Percentiles rank a stretch among this genome's conserved stretches.
These are phyloP conservation scores for Dendrothele bispora DNA, from an alignment of 768 basidiomycete species.

Conservation along the genomic window DNA sequence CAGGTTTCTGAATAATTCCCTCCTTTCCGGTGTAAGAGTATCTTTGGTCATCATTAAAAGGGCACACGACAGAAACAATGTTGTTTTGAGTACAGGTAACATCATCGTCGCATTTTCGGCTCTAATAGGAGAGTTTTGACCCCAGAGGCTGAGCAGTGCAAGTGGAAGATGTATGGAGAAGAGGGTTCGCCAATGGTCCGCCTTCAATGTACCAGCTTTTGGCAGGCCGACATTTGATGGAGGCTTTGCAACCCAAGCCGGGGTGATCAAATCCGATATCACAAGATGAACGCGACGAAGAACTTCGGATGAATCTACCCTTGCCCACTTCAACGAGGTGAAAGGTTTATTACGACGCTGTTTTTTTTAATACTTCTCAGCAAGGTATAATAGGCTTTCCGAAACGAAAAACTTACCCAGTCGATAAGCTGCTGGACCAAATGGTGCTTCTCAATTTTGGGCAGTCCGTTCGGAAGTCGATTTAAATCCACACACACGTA, in stretches of 20 bases:
- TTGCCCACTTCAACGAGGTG: not conserved
- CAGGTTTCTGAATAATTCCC: not conserved
- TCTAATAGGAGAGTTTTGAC: not conserved
- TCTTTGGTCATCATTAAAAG: not conserved
- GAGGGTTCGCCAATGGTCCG: slow-evolving; percentile 20
- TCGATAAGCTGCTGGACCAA: not conserved
- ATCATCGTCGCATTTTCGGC: not conserved
- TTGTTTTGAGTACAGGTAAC: slow-evolving; percentile 1
- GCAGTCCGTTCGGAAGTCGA: not conserved
- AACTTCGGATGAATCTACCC: not conserved
- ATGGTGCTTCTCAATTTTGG: not conserved
- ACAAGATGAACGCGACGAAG: not conserved
- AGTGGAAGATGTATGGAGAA: slow-evolving; percentile 19
- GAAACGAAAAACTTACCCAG: slow-evolving; percentile 5
- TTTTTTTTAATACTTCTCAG: no score
- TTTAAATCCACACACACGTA: slow-evolving; percentile 1
- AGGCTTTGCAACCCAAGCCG: slow-evolving; percentile 4
- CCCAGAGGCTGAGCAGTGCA: slow-evolving; percentile 20
- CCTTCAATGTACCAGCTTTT: slow-evolving; percentile 22
- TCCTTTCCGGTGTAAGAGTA: not conserved
- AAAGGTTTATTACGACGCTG: not conserved
- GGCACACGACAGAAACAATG: slow-evolving; percentile 1
- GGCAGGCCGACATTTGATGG: slow-evolving; percentile 11
- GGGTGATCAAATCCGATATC: not conserved
- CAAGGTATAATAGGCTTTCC: no score